Conservation (phyloP, 208 protist species). For the Leishmania guyanensis region DNA sequence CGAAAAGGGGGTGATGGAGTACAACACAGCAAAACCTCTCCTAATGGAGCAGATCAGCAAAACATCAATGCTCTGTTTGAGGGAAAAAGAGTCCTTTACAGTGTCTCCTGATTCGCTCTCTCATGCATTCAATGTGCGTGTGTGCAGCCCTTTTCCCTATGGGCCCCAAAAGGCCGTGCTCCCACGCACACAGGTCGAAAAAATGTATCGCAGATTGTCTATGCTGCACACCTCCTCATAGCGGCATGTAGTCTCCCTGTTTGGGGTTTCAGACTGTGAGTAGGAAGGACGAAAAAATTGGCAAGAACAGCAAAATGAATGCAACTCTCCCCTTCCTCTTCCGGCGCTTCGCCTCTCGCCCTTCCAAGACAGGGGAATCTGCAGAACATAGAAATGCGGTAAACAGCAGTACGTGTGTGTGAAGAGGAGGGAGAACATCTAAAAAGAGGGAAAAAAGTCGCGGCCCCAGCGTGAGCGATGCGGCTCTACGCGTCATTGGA, state of each 20-base stretch:
- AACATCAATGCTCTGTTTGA: not conserved
- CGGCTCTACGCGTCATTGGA: not conserved
- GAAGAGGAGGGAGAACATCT: no score
- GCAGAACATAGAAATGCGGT: not conserved
- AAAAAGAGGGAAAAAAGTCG: constrained; percentile 3
- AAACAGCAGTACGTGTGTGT: not conserved
- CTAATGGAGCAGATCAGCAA: not conserved
- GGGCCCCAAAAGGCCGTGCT: no score
- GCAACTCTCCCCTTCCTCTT: not conserved
- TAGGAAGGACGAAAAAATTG: not conserved
- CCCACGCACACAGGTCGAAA: not conserved
- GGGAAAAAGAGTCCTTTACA: not conserved
- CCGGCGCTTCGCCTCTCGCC: not conserved
- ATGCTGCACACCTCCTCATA: not conserved
- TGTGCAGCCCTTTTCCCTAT: not conserved
- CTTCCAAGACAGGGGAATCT: not conserved
- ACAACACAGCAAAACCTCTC: not conserved
- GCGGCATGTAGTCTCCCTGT: not conserved
- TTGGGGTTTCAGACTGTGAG: not conserved
- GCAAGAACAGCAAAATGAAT: not conserved
- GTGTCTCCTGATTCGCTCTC: not conserved
- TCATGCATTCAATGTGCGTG: not conserved
- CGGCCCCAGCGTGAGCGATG: not conserved
- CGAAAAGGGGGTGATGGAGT: not conserved
- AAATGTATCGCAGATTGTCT: not conserved